Base-by-base conservation (phyloP, 257 asterid genomes). In the Solanum habrochaites region DNA sequence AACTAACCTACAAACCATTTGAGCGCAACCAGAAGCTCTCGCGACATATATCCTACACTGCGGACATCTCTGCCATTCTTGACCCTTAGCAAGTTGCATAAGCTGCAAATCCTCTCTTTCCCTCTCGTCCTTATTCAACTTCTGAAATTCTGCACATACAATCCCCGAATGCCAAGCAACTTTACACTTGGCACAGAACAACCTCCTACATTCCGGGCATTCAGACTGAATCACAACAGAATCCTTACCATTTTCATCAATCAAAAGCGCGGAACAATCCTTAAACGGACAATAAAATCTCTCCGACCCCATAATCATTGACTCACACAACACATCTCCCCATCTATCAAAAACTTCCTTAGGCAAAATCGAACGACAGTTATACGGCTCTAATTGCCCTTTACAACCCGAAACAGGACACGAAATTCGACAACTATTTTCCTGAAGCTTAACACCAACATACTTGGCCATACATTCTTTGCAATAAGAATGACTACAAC, bases 241-340 rank as follows among this genome's bases (percentile, higher is more conserved):
- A 13, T 6, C 0, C 8, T 25, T 3, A 0, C 81, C 14, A 73
- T 83, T 32, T 10, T 91, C 96, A 43, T 91, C 90, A 32, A 93
- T 87, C 89, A 95, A 64, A 85, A 93, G 56, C 0, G 96, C 97
- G 0, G 98, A 94, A 86, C 98, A 94, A 56, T 92, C 93, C 88
- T 90, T 93, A 77, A 32, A 92, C 2, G 98, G 98, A 89, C 96
- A 95, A 29, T 94, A 94, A 18, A 91, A 90, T 80, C 66, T 92
- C 90, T 94, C 92, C 7, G 92, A 83, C 4, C 81, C 94, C 87
- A 93, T 72, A 85, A 95, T 88, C 89, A 90, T 2, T 0, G 94
- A 90, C 89, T 95, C 98, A 12, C 96, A 93, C 64, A 94, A 86
- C 1, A 91, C 98, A 31, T 92, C 95, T 2, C 96, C 95, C 98